Conservation (phyloP, 2,329 filamentous ascomycete genomes). For the Nigrospora oryzae region DNA sequence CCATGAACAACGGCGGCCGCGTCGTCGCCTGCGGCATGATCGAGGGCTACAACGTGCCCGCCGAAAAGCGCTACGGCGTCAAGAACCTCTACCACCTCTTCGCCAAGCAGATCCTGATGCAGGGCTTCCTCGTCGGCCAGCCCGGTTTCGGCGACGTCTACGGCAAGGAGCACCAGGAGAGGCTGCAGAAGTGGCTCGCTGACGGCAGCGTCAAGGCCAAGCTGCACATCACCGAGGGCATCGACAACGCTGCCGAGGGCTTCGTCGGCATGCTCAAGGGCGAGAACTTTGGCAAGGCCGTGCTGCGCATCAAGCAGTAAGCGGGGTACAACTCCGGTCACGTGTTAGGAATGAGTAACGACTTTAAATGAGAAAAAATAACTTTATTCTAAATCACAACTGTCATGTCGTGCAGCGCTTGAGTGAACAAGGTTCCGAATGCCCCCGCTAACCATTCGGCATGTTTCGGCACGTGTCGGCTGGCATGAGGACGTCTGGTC, state of each 20-base stretch:
- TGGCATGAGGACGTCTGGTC: too few species aligned
- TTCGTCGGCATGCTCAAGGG: slow-evolving; percentile 68
- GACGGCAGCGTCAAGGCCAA: slow-evolving; percentile 69
- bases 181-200: slow-evolving; percentile 65
- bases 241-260: slow-evolving; percentile 68
- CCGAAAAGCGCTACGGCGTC: slow-evolving; percentile 52
- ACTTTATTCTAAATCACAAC: not conserved
- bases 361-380: not conserved
- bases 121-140: slow-evolving; percentile 68
- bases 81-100: slow-evolving; percentile 58
- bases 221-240: slow-evolving; percentile 61
- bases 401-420: too few species aligned
- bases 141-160: slow-evolving; percentile 59
- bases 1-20: slow-evolving; percentile 55
- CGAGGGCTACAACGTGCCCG: slow-evolving; percentile 52
- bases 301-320: slow-evolving; percentile 48
- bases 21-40: slow-evolving; percentile 54
- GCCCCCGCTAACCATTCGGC: too few species aligned
- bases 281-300: slow-evolving; percentile 80
- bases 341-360: not conserved
- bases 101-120: slow-evolving; percentile 62
- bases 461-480: too few species aligned
- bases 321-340: not conserved
- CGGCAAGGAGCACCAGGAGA: slow-evolving; percentile 63
- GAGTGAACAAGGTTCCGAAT: too few species aligned